A percentile compares a stretch with the other conserved stretches of the same genome.
Evolutionary conservation across 495 filamentous ascomycete genomes (phyloP).

Genomic region (Trichoderma parareesei): DNA sequence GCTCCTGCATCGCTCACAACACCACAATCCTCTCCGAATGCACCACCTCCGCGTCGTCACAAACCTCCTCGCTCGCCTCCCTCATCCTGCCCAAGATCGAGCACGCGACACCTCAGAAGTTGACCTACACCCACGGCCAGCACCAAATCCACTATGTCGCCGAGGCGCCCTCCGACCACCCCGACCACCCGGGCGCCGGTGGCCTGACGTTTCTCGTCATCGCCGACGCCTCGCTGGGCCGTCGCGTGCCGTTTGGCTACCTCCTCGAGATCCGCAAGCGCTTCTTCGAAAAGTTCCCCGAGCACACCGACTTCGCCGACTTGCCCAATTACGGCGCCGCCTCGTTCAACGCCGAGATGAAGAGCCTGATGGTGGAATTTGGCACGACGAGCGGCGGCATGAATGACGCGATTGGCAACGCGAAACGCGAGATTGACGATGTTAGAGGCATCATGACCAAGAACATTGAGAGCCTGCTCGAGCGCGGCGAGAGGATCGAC

Average conservation of each 20-base stretch:
- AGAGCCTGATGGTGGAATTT: conserved; percentile 71
- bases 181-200: conserved; percentile 49
- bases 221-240: conserved; percentile 64
- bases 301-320: conserved; percentile 61
- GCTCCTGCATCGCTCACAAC: conserved; percentile 84
- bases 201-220: conserved; percentile 84
- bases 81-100: conserved; percentile 92
- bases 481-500: conserved; percentile 92
- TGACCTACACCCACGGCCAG: conserved; percentile 85
- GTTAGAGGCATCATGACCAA: conserved; percentile 96
- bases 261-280: conserved; percentile 84
- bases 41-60: conserved; percentile 67
- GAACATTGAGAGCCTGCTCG: conserved; percentile 94
- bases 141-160: conserved; percentile 96
- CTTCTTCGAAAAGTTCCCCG: conserved; percentile 68
- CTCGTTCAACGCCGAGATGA: conserved; percentile 73
- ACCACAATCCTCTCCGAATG: conserved; percentile 89
- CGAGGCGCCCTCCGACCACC: conserved; percentile 61
- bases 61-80: conserved; percentile 77
- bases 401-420: conserved; percentile 77
- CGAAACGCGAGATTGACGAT: conserved; percentile 81
- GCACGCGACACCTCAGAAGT: conserved; percentile 72
- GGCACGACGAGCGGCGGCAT: conserved; percentile 66
- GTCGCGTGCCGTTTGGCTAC: conserved; percentile 87
- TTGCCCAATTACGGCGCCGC: conserved; percentile 86